These are phyloP conservation scores for Cercospora janseana DNA, from an alignment of 2,329 filamentous ascomycete genomes.

Conservation along the genomic window DNA sequence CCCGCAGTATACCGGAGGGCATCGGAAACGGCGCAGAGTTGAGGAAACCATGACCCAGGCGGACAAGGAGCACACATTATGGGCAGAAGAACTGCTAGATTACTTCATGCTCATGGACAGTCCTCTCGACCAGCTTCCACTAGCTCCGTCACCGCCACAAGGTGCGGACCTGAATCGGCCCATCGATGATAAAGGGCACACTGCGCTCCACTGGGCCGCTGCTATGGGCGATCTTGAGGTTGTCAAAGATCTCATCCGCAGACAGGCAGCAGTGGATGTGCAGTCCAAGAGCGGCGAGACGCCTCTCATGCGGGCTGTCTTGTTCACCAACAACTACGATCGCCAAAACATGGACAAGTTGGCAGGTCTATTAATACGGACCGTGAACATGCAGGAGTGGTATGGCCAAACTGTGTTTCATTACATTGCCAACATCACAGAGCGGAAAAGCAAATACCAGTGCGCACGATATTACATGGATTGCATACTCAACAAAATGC, in stretches of 20 bases:
- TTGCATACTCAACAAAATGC: slow-evolving; percentile 80
- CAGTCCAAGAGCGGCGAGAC: slow-evolving; percentile 69
- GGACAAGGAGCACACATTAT: slow-evolving; percentile 83
- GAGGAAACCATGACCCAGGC: slow-evolving; percentile 56
- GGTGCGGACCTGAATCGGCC: slow-evolving; percentile 85
- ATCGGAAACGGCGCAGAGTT: slow-evolving; percentile 76
- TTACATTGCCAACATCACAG: slow-evolving; percentile 86
- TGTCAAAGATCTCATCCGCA: slow-evolving; percentile 79
- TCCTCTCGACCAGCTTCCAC: slow-evolving; percentile 60
- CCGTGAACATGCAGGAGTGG: slow-evolving; percentile 74
- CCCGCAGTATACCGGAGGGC: slow-evolving; percentile 58
- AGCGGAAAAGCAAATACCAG: slow-evolving; percentile 79
- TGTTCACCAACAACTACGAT: slow-evolving; percentile 96
- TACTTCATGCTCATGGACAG: slow-evolving; percentile 74
- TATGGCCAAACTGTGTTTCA: slow-evolving; percentile 88
- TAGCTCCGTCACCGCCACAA: slow-evolving; percentile 73
- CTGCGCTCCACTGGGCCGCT: slow-evolving; percentile 92
- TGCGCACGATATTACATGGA: slow-evolving; percentile 93
- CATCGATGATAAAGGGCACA: slow-evolving; percentile 92
- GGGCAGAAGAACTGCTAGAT: slow-evolving; percentile 89
- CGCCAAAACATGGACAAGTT: slow-evolving; percentile 86
- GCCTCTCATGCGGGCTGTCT: slow-evolving; percentile 87
- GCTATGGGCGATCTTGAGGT: slow-evolving; percentile 96
- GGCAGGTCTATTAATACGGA: slow-evolving; percentile 77
- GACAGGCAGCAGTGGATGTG: slow-evolving; percentile 70